Base-by-base conservation (phyloP, 31 red algal genomes). In the Asparagopsis taxiformis region DNA sequence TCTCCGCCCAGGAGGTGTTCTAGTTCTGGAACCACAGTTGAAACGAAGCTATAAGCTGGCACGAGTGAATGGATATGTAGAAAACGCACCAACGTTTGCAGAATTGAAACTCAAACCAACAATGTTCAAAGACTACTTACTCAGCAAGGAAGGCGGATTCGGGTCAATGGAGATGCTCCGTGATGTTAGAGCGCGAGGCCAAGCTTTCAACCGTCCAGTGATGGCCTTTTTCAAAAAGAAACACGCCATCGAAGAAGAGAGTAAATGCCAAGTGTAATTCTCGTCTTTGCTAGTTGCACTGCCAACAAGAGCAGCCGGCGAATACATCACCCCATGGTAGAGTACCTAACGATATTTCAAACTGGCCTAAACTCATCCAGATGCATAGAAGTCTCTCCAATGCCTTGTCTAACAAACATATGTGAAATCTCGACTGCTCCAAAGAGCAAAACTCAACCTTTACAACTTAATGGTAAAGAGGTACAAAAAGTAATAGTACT, bases 1-100 rank as follows among this genome's bases (percentile, higher is more conserved):
- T 25, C 54, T 94, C 13, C 65, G 70, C 48, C 71, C 76, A 11
- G 74, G 67, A 19, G 91, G 91, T 15, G 61, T 84, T 30, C 74
- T 94, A 11, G 57, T 94, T 6, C 58, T 94, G 51, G 91, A 94
- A 70, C 82, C 81, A 11, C 91, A 94, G 70, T 62, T 51, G 22
- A 44, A 21, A 20, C 68, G 70, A 36, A 83, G 82, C 55, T 94
- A 94, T 69, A 94, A 83, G 52, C 51, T 62, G 1, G 88, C 88
- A 3, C 62, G 88, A 21, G 61, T 71, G 34, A 72, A 75, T 24
- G 71, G 50, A 22, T 22, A 67, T 23, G 43, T 41, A 4, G 59
- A 32, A 6, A 51, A 55, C 9, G 44, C 53, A 6, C 23, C 22
- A 19, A 78, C 36, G 43, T 72, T 79, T 30, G 54, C 46, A n/a